Evolutionary conservation across 129 eudicot genomes (phyloP), one percentile per base, ranked within the genome.

Genomic region (Erigeron canadensis): DNA sequence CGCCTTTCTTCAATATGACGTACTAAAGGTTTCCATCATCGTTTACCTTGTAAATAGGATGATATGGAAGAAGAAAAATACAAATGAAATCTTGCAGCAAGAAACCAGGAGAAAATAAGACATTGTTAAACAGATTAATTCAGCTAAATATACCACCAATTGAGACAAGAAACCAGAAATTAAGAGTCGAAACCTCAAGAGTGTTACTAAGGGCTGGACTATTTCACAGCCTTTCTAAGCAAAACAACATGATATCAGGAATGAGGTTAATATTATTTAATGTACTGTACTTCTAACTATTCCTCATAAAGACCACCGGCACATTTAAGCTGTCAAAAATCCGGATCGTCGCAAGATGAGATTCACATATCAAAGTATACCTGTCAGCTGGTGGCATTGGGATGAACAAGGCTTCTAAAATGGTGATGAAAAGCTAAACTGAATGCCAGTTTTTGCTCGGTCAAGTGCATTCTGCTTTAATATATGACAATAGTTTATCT

Each of bases 401-500:
- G 47, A 60, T 55, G 12, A 51, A 23, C 55, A 58, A 73, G 66
- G 63, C 65, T 54, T 53, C 78, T 81, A 88, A 21, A 78, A 45
- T 55, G 89, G 89, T 28, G 89, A 77, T 21, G 98, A 93, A 79
- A 93, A 93, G 82, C 90, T 78, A 65, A 93, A 89, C 74, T 89
- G 95, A 79, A 93, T 77, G 1, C 98, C 98, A 22, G 92, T 87
- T 81, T 85, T 89, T 34, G 95, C 98, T 58, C 78, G 84, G 64
- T 93, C 98, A 8, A 80, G 84, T 66, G 79, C 92, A 18, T 70
- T 81, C 73, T 85, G 88, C 54, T 69, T 85, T 75, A 93, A 71
- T 70, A 89, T 87, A 82, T 93, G 67, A 78, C 96, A 89, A 79
- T 89, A 93, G 81, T 93, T 93, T 17, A 93, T 87, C 96, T 89